Base-by-base conservation (phyloP, 257 asterid genomes). In the Paraleonurus japonicus region DNA sequence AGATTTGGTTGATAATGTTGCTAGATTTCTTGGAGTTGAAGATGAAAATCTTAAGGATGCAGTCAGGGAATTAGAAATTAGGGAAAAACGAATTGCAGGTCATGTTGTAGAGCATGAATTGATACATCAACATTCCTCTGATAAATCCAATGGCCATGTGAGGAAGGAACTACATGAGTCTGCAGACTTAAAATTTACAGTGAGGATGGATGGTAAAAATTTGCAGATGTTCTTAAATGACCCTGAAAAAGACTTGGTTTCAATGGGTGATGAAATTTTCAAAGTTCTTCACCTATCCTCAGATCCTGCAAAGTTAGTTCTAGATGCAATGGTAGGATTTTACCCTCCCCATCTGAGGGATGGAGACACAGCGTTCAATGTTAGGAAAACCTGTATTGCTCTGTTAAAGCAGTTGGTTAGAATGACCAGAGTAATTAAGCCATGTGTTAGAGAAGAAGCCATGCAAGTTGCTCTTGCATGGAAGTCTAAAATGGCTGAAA, bases 281-380 rank as follows among this genome's bases (percentile, higher is more conserved):
- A 66, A 43, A 72, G 83, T 84, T 60, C 87, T 86, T 64, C 79
- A 69, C 45, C 62, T 82, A 62, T 86, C 86, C 1, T 69, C 75
- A 2, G 83, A 86, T 75, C 89, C 89, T 3, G 83, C 89, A 67
- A 82, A 80, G 85, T 45, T 86, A 37, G 89, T 86, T 55, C 79
- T 86, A 39, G 85, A 78, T 75, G 89, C 89, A 50, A 80, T 86
- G 84, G 86, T 54, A 20, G 87, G 87, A 27, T 84, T 82, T 39
- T 86, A 71, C 61, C 83, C 85, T 76, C 90, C 81, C 23, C 88
- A 33, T 65, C 81, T 71, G 80, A 81, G 82, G 82, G 53, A 43
- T 61, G 79, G 19, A 48, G 85, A 84, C 9, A 24, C 22, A 33
- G 78, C 39, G 72, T n/a, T 24, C 28, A 43, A 28, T 64, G 86